These are phyloP conservation scores for Candida gigantensis DNA, from an alignment of 1,139 yeast species.

Conservation along the genomic window DNA sequence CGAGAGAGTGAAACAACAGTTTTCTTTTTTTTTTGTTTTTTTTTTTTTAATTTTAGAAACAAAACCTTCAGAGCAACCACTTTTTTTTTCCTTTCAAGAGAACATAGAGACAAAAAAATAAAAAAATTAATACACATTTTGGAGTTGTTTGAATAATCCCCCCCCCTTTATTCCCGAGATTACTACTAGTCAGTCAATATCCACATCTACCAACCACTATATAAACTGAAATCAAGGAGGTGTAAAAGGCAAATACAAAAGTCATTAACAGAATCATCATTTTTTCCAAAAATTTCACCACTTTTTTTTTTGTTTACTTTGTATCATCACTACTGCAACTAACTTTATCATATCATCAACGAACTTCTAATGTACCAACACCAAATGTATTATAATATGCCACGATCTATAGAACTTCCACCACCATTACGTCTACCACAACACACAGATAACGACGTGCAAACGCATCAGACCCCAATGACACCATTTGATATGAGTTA, in stretches of 20 bases:
- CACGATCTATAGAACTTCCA: constrained; percentile 11
- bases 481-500: constrained; percentile 57
- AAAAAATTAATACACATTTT: background rate
- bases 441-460: background rate
- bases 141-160: no score
- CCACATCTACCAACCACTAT: background rate
- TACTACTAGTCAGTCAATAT: background rate
- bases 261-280: no score
- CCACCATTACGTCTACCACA: constrained; percentile 12
- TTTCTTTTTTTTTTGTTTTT: background rate
- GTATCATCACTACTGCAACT: background rate
- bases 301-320: background rate
- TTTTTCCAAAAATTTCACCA: background rate
- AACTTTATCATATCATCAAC: background rate
- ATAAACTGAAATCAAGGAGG: background rate
- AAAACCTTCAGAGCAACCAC: background rate
- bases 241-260: no score
- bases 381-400: constrained; percentile 10
- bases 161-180: no score
- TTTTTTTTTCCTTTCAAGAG: background rate
- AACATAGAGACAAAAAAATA: background rate
- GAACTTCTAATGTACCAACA: constrained; percentile 11
- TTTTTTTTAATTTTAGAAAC: background rate
- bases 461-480: constrained; percentile 12
- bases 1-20: no score